Evolutionary conservation across 352 stramenopile genomes (phyloP), one percentile per base, ranked within the genome.

Genomic region (Pythium coloratum): DNA sequence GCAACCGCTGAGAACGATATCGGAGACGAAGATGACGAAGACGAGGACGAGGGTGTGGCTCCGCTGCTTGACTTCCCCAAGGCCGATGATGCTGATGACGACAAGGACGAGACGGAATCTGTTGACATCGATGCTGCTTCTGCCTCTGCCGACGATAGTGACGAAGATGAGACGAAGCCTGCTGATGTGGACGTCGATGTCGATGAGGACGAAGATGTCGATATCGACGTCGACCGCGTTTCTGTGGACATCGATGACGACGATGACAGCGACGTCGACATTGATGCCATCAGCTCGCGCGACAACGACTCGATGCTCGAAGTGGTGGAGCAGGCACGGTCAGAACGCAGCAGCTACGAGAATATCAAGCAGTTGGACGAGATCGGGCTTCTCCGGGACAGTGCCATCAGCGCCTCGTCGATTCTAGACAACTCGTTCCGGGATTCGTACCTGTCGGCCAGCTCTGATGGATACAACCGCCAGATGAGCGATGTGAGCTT

Each of bases 391-490:
- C 46, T 53, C 16, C 51, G 51, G 7, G 60, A 66, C 50, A 66
- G 60, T 12, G 34, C 26, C 9, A 24, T 54, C 16, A 66, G 60
- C 36, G 32, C 40, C 5, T 59, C 59, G 30, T 51, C 59, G 3
- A n/a, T 32, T 30, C 44, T 8, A 14, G 26, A 32, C 14, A 46
- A 33, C 2, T 71, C 61, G 28, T 66, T 69, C n/a, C 63, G 70
- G 55, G 65, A 78, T 64, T 80, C 80, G 36, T 83, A 82, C 40
- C 70, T 84, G 64, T 91, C 83, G 14, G 77, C 83, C 28, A 51
- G 28, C 50, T 62, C 66, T 12, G 32, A 28, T 13, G 55, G 62
- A 2, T 69, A 61, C 30, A 58, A 62, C 16, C 67, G 67, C 33
- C 32, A 60, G 13, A 60, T 70, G 57, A 74, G 67, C 38, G 54